Base-by-base conservation (phyloP, 345 rosid genomes). In the Euphorbia lathyris region DNA sequence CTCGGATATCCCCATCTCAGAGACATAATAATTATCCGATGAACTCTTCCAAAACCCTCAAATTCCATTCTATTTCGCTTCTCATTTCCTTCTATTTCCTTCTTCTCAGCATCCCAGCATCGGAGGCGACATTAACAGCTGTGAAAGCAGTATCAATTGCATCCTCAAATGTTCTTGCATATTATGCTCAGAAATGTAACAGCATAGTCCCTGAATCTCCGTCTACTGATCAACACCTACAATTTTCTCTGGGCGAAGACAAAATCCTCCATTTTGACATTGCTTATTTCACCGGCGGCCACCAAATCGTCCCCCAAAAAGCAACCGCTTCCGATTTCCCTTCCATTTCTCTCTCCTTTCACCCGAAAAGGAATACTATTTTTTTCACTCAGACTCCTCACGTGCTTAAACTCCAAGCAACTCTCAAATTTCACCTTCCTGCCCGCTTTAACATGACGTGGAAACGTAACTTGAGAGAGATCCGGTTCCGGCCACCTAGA, bases 221-320 rank as follows among this genome's bases (percentile, higher is more conserved):
- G 7, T 45, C 38, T 12, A 51, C 72, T n/a, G 85, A 72, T 4
- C 66, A 67, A 13, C 70, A 64, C 58, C 12, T 52, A 6, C 36
- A 70, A 56, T 69, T 62, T 38, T 50, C 83, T 23, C 17, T 22
- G 20, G 29, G 53, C 74, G 7, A 51, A 74, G 73, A 55, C 40
- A 58, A 65, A 1, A 52, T 58, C 17, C 86, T 91, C 60, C 42
- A 66, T 19, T 78, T 82, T 77, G 52, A 56, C 65, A 63, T 77
- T 67, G 71, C 87, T 22, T 85, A 66, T 72, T 79, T 86, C 85
- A 72, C 83, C 65, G 86, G 91, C 68, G 91, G 91, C 71, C 80
- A 62, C 60, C 80, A 67, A 1, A 50, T 86, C 66, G 65, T 84
- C 76, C 63, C 34, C 32, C 58, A 20, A 58, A 19, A 22, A 10